Evolutionary conservation across 1,284 basidiomycete species (phyloP), one percentile per base, ranked within the genome.

Genomic region (Ceratobasidium papillatum): DNA sequence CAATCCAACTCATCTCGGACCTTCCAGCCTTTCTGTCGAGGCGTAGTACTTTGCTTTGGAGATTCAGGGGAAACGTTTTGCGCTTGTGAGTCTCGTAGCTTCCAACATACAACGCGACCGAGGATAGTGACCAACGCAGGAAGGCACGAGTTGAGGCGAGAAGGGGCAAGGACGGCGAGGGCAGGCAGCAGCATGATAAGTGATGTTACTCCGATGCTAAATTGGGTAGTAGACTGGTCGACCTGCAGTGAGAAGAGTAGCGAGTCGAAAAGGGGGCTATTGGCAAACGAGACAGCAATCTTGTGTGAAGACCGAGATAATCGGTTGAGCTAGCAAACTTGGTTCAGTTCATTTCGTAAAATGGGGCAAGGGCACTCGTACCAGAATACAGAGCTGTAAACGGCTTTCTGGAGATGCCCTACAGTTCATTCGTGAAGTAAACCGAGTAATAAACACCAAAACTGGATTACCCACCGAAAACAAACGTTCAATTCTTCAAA

Each of bases 111-210:
- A 19, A 89, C 84, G 61, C 90, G 85, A 0, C 90, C 89, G 12
- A 93, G 84, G 62, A 93, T 86, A 14, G 86, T 87, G 56, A 92
- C 84, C 4, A 93, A 82, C 62, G 82, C 84, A 1, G 92, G 91
- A 8, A 94, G 84, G 51, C 89, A 83, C 41, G 79, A 77, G 78
- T 87, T 89, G 74, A 94, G 84, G 4, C 84, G 82, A 9, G 85
- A 81, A 54, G 83, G 86, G 17, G 90, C 87, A 75, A 88, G 84
- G 3, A 90, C 87, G 3, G 92, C 92, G 74, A 93, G 85, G 38
- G 89, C 85, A 30, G 92, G 92, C n/a, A 94, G 83, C 4, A 92
- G 80, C 81, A 91, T 93, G 75, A 89, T 87, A 25, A 93, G 79
- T 8, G 91, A 83, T 0, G 86, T 87, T 51, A 93, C 82, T 7